Percentiles rank a stretch among this genome's conserved stretches.
These are phyloP conservation scores for Mimosa pudica DNA, from an alignment of 306 rosid species.

Conservation along the genomic window DNA sequence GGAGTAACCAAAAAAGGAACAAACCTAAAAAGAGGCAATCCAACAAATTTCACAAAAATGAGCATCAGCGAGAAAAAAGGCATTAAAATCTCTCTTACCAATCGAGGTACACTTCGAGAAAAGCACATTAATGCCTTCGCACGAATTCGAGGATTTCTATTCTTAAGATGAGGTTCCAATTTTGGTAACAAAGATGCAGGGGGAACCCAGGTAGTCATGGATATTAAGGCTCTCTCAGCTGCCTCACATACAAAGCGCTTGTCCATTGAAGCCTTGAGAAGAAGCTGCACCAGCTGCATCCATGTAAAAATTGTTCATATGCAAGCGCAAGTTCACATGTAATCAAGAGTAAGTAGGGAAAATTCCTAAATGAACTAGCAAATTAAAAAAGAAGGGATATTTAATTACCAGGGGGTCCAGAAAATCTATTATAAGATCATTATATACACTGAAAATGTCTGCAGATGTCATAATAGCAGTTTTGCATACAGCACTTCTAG, in stretches of 20 bases:
- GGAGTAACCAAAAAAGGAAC: neutral
- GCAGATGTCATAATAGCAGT: constrained; percentile 97
- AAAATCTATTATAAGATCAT: constrained; percentile 74
- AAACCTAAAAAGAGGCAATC: neutral
- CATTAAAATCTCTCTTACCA: constrained; percentile 58
- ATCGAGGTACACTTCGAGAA: constrained; percentile 82
- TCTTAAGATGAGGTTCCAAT: constrained; percentile 82
- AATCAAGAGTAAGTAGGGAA: constrained; percentile 22
- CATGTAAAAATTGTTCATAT: constrained; percentile 35
- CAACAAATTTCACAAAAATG: neutral
- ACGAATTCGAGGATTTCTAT: constrained; percentile 87
- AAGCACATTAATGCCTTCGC: constrained; percentile 93
- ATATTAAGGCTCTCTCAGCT: constrained; percentile 86
- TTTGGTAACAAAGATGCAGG: constrained; percentile 79
- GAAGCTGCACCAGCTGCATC: constrained; percentile 89
- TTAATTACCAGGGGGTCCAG: constrained; percentile 84
- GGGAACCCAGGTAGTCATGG: constrained; percentile 81
- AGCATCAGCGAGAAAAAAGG: constrained; percentile 4
- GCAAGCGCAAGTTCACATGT: constrained; percentile 9
- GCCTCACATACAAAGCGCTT: constrained; percentile 98
- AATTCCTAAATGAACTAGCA: constrained; percentile 28
- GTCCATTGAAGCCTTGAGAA: constrained; percentile 98
- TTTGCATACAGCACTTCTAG: constrained; percentile 96
- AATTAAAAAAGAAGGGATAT: constrained; percentile 24
- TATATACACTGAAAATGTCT: constrained; percentile 82